Evolutionary conservation across 2,329 filamentous ascomycete genomes (phyloP), one percentile per base, ranked within the genome.

Genomic region (Magnaporthales sp.): DNA sequence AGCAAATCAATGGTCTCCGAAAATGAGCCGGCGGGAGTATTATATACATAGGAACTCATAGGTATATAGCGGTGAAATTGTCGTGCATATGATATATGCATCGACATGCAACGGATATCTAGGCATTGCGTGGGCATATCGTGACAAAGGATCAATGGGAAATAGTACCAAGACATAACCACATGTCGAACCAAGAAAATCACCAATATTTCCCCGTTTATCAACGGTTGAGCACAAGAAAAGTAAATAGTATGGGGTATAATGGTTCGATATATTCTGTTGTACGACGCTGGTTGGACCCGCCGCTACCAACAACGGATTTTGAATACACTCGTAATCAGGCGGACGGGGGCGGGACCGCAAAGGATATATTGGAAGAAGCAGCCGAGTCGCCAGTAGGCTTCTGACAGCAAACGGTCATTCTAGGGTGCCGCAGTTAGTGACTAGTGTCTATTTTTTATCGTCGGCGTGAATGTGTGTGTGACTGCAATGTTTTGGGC

Each of bases 281-380:
- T n/a, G 38, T n/a, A 38, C n/a, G 32, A n/a, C 38, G 38, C 38
- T 13, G 38, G 15, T 46, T n/a, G 38, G 38, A 2, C 38, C 38
- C 38, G 19, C 38, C 19, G 38, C 38, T 4, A 46, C 38, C 2
- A 46, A 46, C 38, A 46, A 46, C 38, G n/a, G 15, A 9, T 7
- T n/a, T 38, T 1, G 15, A 46, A 6, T 46, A 46, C n/a, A 7
- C 8, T 46, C 15, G 38, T 7, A 7, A 46, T 46, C 38, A 46
- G 19, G 19, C n/a, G 15, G 38, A 9, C 38, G 38, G 38, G 2
- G 15, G 38, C n/a, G 38, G 38, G 6, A 46, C 38, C 5, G 38
- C 19, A 24, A 64, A 38, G 27, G 62, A 64, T 22, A 64, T 51
- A 8, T 27, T 64, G 30, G 62, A 64, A 19, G 62, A 64, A n/a